phyloP scores from a whole-genome alignment of 73 alveolate genomes.

The Stentor roeselii region DNA sequence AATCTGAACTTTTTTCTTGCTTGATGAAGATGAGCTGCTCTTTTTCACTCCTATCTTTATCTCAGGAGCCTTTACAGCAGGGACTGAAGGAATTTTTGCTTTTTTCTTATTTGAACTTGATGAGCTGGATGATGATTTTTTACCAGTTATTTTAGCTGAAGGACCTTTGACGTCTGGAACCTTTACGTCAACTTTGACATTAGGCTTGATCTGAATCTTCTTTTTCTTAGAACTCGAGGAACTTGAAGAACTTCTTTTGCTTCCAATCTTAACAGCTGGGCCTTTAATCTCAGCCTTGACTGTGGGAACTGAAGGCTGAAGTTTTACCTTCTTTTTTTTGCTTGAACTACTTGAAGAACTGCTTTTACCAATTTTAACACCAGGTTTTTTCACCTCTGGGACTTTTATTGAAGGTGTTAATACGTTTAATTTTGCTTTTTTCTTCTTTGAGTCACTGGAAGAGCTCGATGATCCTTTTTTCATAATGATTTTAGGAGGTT shows the following conservation, averaged over 20 bases:
- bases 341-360: neutral
- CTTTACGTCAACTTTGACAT: slow-evolving; percentile 1
- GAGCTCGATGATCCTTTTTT: slow-evolving; percentile 1
- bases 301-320: neutral
- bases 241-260: neutral
- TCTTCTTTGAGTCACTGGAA: too few species aligned
- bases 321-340: neutral
- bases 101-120: neutral
- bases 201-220: neutral
- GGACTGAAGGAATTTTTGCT: neutral
- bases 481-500: neutral
- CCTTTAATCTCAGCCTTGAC: slow-evolving; percentile 17
- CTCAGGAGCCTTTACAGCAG: slow-evolving; percentile 11
- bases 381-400: neutral
- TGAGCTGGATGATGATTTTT: neutral
- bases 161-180: slow-evolving; percentile 27
- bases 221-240: neutral
- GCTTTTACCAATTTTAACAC: neutral
- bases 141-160: neutral
- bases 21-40: neutral
- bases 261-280: neutral
- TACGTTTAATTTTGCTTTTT: too few species aligned
- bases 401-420: too few species aligned
- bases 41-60: neutral
- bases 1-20: neutral